phyloP scores from a whole-genome alignment of 2,329 filamentous ascomycete genomes.

The Pseudogymnoascus sp. region DNA sequence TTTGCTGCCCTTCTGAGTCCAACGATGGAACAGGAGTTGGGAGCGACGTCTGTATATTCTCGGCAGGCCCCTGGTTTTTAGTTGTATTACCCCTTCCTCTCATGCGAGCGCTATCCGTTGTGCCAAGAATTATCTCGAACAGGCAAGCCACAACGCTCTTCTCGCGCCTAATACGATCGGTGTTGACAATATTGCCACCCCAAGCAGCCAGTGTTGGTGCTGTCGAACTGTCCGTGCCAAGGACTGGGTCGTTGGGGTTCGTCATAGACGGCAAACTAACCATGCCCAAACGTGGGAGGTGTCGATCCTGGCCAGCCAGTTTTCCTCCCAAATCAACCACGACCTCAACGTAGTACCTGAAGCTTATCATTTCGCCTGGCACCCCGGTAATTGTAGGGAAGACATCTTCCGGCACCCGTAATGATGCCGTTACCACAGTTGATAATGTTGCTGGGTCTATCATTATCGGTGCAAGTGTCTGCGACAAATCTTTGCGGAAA shows the following conservation, averaged over 20 bases:
- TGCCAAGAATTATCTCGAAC: conserved; percentile 83
- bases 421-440: conserved; percentile 70
- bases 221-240: conserved; percentile 31
- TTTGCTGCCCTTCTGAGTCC: conserved; percentile 27
- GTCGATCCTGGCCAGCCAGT: conserved; percentile 55
- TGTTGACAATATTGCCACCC: conserved; percentile 72
- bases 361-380: conserved; percentile 88
- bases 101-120: conserved; percentile 55
- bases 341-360: conserved; percentile 89
- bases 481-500: conserved; percentile 91
- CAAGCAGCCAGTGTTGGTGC: conserved; percentile 43
- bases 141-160: conserved; percentile 84
- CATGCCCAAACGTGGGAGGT: conserved; percentile 25
- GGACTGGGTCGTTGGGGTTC: conserved; percentile 10
- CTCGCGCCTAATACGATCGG: conserved; percentile 73
- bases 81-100: conserved; percentile 21
- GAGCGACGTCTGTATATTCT: conserved; percentile 11
- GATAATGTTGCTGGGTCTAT: conserved; percentile 74
- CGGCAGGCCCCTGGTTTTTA: neutral
- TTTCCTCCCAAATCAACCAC: conserved; percentile 88
- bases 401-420: conserved; percentile 79
- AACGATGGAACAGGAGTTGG: conserved; percentile 17
- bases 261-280: conserved; percentile 19
- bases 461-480: conserved; percentile 80
- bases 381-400: conserved; percentile 89